Evolutionary conservation across 805 yeast species (phyloP), one percentile per base, ranked within the genome.

Genomic region (Allodekkera sacchari): DNA sequence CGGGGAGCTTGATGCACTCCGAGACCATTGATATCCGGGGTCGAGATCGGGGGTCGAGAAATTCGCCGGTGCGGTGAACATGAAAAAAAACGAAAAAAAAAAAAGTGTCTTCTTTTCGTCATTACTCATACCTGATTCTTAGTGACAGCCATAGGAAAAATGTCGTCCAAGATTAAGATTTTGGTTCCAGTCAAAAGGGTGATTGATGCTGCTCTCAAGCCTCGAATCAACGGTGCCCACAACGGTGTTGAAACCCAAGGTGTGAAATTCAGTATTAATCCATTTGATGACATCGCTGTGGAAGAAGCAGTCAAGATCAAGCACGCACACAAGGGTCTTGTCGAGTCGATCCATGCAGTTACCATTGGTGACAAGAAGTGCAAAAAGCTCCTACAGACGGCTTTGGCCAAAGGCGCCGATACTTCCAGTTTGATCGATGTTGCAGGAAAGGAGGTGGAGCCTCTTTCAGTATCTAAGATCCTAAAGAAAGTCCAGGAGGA

Each of bases 271-370:
- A 74, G 85, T 51, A 84, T 89, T 57, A 92, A 92, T 56, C 98
- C 99, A 35, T 92, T 92, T 59, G 92, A 95, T 61, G 98, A 92
- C 60, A 92, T 92, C 53, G 98, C 98, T 7, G 53, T 92, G 32
- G 98, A 92, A 60, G 98, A 92, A 57, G 94, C 97, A 1, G 64
- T 88, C 25, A 73, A 79, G 45, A 70, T 92, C 46, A 76, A 71
- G 48, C 85, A 81, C 44, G 64, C 65, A 23, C 59, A 80, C 53
- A 77, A 78, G 48, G 69, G 54, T 7, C 55, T 71, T 30, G 95
- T 87, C 12, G 95, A 85, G 43, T 63, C 67, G 30, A 77, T 89
- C 41, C 96, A 88, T 53, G 95, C 92, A 5, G 95, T 89, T 10
- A 77, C 95, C 4, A 83, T 88, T 43, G 97, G 97, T 3, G 80